phyloP scores from a whole-genome alignment of 2,329 filamentous ascomycete genomes.

The Acrodontium crateriforme region DNA sequence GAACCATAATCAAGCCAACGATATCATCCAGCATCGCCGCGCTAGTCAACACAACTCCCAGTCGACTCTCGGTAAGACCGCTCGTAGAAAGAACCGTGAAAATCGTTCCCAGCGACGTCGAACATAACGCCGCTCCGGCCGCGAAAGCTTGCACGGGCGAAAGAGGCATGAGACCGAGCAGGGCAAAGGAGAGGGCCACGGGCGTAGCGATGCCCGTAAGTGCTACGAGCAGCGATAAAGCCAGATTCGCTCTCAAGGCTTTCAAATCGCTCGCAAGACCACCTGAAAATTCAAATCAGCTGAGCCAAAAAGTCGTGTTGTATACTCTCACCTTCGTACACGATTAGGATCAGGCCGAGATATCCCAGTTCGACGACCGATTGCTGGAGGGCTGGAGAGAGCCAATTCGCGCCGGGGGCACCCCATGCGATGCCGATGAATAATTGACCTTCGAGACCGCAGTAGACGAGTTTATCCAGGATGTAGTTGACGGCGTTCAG shows the following conservation, averaged over 20 bases:
- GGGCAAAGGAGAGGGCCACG: conserved; percentile 51
- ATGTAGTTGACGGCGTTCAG: conserved; percentile 12
- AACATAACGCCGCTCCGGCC: conserved; percentile 58
- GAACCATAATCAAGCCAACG: conserved; percentile 61
- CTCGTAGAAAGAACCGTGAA: conserved; percentile 52
- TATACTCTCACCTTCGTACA: conserved; percentile 46
- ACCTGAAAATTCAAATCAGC: conserved; percentile 25
- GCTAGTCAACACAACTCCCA: conserved; percentile 51
- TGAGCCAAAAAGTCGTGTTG: conserved; percentile 2
- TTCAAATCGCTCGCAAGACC: conserved; percentile 43
- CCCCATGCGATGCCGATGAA: conserved; percentile 59
- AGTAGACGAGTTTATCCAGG: conserved; percentile 11
- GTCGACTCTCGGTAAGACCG: conserved; percentile 37
- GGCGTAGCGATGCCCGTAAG: conserved; percentile 50
- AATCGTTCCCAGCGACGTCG: conserved; percentile 60
- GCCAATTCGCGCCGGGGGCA: conserved; percentile 48
- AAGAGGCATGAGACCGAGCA: conserved; percentile 36
- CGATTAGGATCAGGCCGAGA: conserved; percentile 55
- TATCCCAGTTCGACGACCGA: conserved; percentile 55
- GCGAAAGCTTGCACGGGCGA: conserved; percentile 52
- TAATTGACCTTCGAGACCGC: conserved; percentile 59
- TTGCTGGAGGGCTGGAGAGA: conserved; percentile 39
- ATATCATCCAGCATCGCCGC: conserved; percentile 78
- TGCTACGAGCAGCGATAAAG: conserved; percentile 49
- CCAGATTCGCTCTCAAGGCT: conserved; percentile 45